Evolutionary conservation across 106 monocot genomes (phyloP).

Genomic region (Allium fistulosum): DNA sequence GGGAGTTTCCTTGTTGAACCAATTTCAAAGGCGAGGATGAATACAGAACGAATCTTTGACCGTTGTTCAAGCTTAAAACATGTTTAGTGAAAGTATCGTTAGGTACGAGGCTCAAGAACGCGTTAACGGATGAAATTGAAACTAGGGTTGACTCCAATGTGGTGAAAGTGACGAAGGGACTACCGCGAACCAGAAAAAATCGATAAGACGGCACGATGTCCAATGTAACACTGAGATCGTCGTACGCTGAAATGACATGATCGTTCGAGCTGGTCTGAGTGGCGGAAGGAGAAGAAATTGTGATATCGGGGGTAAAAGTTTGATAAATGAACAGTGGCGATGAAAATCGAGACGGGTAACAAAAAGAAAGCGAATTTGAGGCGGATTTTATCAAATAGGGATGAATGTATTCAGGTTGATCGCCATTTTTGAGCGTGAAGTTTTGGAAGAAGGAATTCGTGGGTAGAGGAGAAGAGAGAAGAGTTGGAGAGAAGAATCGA

Average conservation of each 20-base stretch:
- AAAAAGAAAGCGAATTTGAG: constrained; percentile 41
- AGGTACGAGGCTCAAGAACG: constrained; percentile 38
- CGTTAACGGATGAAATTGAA: constrained; percentile 47
- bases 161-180: constrained; percentile 61
- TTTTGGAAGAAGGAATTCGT: constrained; percentile 99
- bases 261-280: not conserved
- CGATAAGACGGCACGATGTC: constrained; percentile 69
- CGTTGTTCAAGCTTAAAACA: constrained; percentile 48
- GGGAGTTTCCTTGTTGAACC: constrained; percentile 18
- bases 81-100: constrained; percentile 56
- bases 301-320: constrained; percentile 70
- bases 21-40: constrained; percentile 70
- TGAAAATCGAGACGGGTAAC: constrained; percentile 29
- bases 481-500: constrained; percentile 55
- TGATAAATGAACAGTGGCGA: constrained; percentile 65
- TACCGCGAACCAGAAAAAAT: constrained; percentile 74
- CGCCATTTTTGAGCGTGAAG: constrained; percentile 68
- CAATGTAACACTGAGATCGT: constrained; percentile 83
- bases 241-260: constrained; percentile 60
- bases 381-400: constrained; percentile 82
- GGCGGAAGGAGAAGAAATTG: constrained; percentile 33
- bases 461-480: constrained; percentile 68
- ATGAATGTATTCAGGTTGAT: constrained; percentile 95
- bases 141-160: constrained; percentile 23
- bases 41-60: constrained; percentile 64